Conservation (phyloP, 75 land plant species). For the Azolla pinnata region DNA sequence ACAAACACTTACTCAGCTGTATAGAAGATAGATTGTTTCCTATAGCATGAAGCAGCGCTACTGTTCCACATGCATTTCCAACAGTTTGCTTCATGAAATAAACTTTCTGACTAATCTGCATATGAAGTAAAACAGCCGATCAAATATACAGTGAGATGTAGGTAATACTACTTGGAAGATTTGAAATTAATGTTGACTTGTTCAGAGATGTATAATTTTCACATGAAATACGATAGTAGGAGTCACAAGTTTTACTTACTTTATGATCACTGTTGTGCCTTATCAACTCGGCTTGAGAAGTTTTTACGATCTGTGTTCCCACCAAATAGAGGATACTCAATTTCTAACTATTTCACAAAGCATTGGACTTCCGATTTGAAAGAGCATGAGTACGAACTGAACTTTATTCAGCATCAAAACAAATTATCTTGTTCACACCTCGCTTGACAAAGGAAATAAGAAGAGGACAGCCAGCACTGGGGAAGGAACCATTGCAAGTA, state of each 20-base stretch:
- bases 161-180: too few relatives aligned
- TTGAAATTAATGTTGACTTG: too few relatives aligned
- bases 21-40: constrained; percentile 68
- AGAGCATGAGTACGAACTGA: neutral
- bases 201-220: too few relatives aligned
- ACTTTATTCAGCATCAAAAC: neutral
- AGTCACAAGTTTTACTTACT: too few relatives aligned
- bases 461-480: constrained; percentile 93
- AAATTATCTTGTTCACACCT: too few relatives aligned
- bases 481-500: constrained; percentile 85
- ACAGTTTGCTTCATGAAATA: constrained; percentile 94
- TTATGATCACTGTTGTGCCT: too few relatives aligned
- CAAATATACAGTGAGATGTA: too few relatives aligned
- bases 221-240: too few relatives aligned
- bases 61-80: constrained; percentile 98
- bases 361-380: neutral
- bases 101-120: constrained; percentile 34
- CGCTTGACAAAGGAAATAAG: constrained; percentile 57
- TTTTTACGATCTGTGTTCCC: too few relatives aligned
- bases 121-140: neutral
- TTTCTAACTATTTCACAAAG: too few relatives aligned
- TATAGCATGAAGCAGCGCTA: constrained; percentile 93
- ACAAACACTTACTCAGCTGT: constrained; percentile 68
- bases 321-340: too few relatives aligned
- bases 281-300: too few relatives aligned